Evolutionary conservation across 768 basidiomycete species (phyloP).

Genomic region (Coprinopsis sp.): DNA sequence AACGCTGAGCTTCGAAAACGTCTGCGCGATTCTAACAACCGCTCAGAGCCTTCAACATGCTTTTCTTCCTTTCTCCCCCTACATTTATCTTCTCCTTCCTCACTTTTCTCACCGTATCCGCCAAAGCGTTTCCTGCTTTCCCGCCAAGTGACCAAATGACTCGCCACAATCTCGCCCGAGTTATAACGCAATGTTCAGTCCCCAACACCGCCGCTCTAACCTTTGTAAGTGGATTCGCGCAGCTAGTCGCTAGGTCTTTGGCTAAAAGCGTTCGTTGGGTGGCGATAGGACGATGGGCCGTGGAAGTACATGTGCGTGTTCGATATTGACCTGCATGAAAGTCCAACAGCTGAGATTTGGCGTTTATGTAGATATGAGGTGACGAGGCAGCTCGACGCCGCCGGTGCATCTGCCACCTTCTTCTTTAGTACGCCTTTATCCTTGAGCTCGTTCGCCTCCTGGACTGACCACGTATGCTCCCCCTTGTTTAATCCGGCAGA

Average conservation of each 20-base stretch:
- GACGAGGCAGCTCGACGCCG: slow-evolving; percentile 14
- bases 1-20: no score
- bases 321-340: background rate
- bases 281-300: slow-evolving; percentile 32
- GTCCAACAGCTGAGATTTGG: background rate
- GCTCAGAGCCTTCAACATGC: no score
- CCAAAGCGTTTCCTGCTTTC: background rate
- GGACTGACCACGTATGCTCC: background rate
- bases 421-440: slow-evolving; percentile 22
- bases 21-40: no score
- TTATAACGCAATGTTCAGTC: slow-evolving; percentile 31
- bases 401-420: slow-evolving; percentile 28
- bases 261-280: background rate
- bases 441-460: background rate
- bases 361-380: slow-evolving; percentile 15
- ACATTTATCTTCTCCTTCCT: background rate
- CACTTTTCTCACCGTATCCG: background rate
- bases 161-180: slow-evolving; percentile 19
- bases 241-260: background rate
- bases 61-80: background rate
- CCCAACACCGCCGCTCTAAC: slow-evolving; percentile 37
- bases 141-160: background rate
- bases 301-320: slow-evolving; percentile 26
- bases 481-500: background rate
- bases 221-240: slow-evolving; percentile 26